A percentile compares a stretch with the other conserved stretches of the same genome.
Conservation (phyloP, 1,139 yeast genomes). For the Geotrichum candidum region DNA sequence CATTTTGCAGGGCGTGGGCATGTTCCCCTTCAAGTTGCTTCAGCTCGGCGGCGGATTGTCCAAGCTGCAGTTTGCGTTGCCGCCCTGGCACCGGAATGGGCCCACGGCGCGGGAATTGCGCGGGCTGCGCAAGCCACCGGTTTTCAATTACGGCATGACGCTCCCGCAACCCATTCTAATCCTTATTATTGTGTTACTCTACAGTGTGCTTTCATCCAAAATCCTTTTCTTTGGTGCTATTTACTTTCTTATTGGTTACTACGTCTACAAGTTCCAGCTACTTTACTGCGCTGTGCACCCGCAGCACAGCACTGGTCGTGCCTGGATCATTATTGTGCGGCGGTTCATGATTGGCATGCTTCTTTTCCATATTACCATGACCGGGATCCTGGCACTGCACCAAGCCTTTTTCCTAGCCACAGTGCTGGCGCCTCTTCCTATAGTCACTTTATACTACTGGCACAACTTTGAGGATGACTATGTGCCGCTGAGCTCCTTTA, state of each 20-base stretch:
- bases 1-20: conserved; percentile 74
- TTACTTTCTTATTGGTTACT: conserved; percentile 68
- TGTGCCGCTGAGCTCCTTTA: conserved; percentile 72
- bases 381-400: conserved; percentile 75
- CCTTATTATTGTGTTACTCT: conserved; percentile 65
- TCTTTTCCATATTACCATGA: conserved; percentile 84
- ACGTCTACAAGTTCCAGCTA: conserved; percentile 74
- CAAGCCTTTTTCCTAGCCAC: conserved; percentile 71
- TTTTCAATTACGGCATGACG: conserved; percentile 73
- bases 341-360: conserved; percentile 64
- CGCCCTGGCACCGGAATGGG: conserved; percentile 33
- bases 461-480: conserved; percentile 80
- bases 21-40: conserved; percentile 70
- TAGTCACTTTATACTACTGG: conserved; percentile 57
- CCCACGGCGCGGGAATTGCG: conserved; percentile 57
- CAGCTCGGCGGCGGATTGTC: conserved; percentile 56
- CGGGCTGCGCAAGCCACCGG: conserved; percentile 67
- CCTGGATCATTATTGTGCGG: conserved; percentile 76
- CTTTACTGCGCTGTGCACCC: conserved; percentile 78
- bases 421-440: conserved; percentile 66
- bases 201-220: conserved; percentile 72
- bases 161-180: conserved; percentile 76
- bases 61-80: conserved; percentile 52
- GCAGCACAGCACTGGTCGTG: conserved; percentile 83
- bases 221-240: conserved; percentile 66